These are phyloP conservation scores for Rhynchosporium secalis DNA, from an alignment of 2,329 filamentous ascomycete species.

Conservation along the genomic window DNA sequence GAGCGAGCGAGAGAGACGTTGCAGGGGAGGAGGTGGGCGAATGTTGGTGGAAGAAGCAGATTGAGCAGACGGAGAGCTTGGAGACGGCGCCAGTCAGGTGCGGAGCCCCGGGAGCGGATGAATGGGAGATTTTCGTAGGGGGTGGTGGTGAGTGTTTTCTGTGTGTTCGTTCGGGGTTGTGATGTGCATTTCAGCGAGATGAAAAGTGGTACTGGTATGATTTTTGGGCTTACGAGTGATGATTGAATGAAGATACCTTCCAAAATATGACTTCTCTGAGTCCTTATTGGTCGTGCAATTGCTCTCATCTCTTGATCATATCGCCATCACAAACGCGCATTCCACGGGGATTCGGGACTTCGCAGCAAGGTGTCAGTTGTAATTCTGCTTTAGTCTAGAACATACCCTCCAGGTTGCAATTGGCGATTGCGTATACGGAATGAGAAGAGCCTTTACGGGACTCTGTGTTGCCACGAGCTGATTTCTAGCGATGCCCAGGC, in stretches of 20 bases:
- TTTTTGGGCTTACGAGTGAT: neutral
- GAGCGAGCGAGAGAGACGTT: neutral
- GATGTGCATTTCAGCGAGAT: neutral
- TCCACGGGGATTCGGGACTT: too few relatives aligned
- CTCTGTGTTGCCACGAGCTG: too few relatives aligned
- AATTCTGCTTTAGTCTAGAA: too few relatives aligned
- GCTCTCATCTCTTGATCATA: too few relatives aligned
- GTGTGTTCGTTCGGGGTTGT: neutral
- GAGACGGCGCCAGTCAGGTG: neutral
- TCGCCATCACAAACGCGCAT: too few relatives aligned
- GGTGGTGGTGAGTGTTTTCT: neutral
- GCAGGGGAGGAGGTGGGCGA: neutral
- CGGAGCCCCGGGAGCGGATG: neutral
- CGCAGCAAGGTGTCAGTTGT: too few relatives aligned
- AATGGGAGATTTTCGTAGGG: constrained; percentile 1
- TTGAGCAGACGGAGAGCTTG: constrained; percentile 3
- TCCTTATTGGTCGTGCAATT: too few relatives aligned
- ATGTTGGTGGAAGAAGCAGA: neutral
- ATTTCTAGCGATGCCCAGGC: neutral
- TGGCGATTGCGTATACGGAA: too few relatives aligned
- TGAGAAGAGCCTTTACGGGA: too few relatives aligned
- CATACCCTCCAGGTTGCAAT: too few relatives aligned
- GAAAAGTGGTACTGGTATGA: neutral
- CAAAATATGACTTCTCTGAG: neutral
- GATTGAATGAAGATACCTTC: neutral